Percentiles rank a stretch among this genome's conserved stretches.
phyloP scores from a whole-genome alignment of 1,284 basidiomycete species.

The Rhodotorula sp. region DNA sequence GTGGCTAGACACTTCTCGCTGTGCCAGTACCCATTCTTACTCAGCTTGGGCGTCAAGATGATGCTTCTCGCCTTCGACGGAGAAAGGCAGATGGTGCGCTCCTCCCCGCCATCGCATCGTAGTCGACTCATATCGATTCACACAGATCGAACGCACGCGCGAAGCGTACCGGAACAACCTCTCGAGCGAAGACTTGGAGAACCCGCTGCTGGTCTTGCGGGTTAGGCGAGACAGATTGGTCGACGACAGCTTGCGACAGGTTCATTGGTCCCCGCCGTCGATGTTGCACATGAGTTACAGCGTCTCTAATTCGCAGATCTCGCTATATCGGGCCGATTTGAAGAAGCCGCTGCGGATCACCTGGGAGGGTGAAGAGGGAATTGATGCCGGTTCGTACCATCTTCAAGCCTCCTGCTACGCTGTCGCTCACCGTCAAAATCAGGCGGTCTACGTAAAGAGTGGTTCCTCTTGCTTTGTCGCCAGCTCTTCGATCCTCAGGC shows the following conservation, averaged over 20 bases:
- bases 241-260: constrained; percentile 41
- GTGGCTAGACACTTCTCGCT: constrained; percentile 30
- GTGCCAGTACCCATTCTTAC: constrained; percentile 44
- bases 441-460: constrained; percentile 43
- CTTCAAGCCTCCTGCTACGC: not conserved
- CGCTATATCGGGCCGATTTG: constrained; percentile 29
- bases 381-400: constrained; percentile 38
- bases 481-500: constrained; percentile 39
- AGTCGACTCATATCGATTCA: too few relatives aligned
- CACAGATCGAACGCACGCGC: constrained; percentile 31
- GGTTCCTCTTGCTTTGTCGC: constrained; percentile 44
- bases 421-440: not conserved
- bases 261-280: not conserved
- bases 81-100: constrained; percentile 37
- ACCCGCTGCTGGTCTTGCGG: constrained; percentile 37
- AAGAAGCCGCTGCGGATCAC: constrained; percentile 41
- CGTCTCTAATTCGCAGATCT: constrained; percentile 22
- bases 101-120: not conserved
- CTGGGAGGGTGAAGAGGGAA: constrained; percentile 44
- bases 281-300: too few relatives aligned
- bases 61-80: constrained; percentile 41
- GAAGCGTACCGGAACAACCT: constrained; percentile 38
- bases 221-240: constrained; percentile 42
- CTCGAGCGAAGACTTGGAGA: constrained; percentile 18
- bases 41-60: constrained; percentile 44